Evolutionary conservation across 2,329 filamentous ascomycete genomes (phyloP).

Genomic region (Alternaria angustiovoidea): DNA sequence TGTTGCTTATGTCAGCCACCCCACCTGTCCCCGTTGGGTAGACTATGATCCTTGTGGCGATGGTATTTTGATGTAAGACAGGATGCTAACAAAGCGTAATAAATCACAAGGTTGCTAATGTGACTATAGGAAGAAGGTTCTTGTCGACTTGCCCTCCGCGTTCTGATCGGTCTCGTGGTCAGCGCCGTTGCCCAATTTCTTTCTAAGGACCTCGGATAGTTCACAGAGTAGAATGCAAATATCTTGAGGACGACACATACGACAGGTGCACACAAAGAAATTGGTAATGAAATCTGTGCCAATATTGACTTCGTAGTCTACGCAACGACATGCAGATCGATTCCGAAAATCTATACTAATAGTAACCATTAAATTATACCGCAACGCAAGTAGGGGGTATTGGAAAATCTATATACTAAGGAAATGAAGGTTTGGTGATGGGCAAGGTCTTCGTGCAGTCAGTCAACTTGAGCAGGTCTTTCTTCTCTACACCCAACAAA

Average conservation of each 20-base stretch:
- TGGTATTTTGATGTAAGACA: neutral
- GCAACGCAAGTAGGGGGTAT: neutral
- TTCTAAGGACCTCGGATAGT: no score
- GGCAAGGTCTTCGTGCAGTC: constrained; percentile 45
- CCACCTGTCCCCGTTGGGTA: constrained; percentile 4
- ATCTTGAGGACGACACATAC: neutral
- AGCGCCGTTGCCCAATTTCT: neutral
- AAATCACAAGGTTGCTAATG: neutral
- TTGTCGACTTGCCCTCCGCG: neutral
- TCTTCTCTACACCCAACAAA: constrained; percentile 36
- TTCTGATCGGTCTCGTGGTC: neutral
- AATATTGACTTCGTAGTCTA: neutral
- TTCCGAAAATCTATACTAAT: neutral
- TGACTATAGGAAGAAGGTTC: no score
- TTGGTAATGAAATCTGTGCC: neutral
- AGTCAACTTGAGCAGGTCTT: constrained; percentile 30
- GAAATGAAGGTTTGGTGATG: constrained; percentile 17
- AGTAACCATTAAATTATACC: neutral
- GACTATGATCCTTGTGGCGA: constrained; percentile 1
- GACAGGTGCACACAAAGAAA: neutral
- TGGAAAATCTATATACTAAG: constrained; percentile 3
- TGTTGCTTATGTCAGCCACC: constrained; percentile 8
- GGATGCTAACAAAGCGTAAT: neutral
- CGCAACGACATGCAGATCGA: neutral
- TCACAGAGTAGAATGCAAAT: neutral